phyloP scores from a whole-genome alignment of 2,329 filamentous ascomycete species.

The Monosporascus sp. region DNA sequence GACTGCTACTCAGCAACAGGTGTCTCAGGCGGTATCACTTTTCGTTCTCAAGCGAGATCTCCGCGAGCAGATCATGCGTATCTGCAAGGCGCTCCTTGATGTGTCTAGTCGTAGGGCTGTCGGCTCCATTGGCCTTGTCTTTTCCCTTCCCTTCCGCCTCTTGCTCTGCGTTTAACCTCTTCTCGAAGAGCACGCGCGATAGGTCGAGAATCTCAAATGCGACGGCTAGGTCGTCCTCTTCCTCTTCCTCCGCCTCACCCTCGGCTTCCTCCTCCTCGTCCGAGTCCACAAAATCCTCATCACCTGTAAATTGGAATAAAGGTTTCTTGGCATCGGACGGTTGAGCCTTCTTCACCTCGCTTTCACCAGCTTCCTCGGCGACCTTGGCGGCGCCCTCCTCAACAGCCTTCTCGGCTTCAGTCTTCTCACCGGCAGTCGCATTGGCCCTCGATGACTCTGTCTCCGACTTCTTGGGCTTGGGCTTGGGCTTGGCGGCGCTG shows the following conservation, averaged over 20 bases:
- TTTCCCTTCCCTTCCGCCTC: constrained; percentile 37
- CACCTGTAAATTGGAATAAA: constrained; percentile 86
- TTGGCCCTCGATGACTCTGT: constrained; percentile 32
- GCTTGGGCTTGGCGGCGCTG: constrained; percentile 32
- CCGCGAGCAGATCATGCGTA: constrained; percentile 87
- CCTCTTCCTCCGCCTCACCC: constrained; percentile 42
- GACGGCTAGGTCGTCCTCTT: constrained; percentile 66
- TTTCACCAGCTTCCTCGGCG: constrained; percentile 37
- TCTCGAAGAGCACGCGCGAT: constrained; percentile 60
- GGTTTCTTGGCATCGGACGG: constrained; percentile 57
- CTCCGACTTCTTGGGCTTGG: constrained; percentile 33
- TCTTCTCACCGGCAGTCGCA: constrained; percentile 32
- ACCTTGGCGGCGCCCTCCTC: constrained; percentile 41
- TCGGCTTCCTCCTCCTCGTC: constrained; percentile 62
- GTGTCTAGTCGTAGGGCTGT: constrained; percentile 43
- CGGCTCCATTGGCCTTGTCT: constrained; percentile 30
- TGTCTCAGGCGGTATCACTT: constrained; percentile 39
- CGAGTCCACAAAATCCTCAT: constrained; percentile 85
- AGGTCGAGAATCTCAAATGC: constrained; percentile 83
- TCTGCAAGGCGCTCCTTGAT: constrained; percentile 85
- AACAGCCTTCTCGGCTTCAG: constrained; percentile 35
- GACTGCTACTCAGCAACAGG: constrained; percentile 1
- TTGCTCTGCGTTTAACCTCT: constrained; percentile 40
- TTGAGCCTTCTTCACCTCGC: constrained; percentile 30
- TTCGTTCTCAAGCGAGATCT: constrained; percentile 97